Percentiles rank a stretch among this genome's conserved stretches.
Conservation (phyloP, 352 stramenopile genomes). For the Peronospora tabacina region DNA sequence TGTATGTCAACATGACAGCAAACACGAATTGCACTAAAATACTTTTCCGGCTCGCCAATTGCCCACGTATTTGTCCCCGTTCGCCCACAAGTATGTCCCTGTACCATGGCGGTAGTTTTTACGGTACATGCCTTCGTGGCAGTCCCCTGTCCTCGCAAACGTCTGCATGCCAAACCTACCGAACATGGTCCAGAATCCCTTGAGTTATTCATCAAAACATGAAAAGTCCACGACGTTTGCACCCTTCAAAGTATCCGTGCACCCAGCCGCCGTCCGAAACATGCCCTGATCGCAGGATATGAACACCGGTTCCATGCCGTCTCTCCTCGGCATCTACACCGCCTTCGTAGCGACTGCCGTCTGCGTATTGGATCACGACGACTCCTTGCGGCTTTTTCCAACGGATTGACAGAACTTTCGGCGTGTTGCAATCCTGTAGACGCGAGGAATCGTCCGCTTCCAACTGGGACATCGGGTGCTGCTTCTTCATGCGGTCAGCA, state of each 20-base stretch:
- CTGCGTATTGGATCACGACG: slow-evolving; percentile 46
- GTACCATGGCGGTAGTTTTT: slow-evolving; percentile 79
- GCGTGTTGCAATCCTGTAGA: slow-evolving; percentile 10
- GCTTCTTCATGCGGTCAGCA: slow-evolving; percentile 15
- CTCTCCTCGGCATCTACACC: slow-evolving; percentile 37
- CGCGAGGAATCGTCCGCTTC: slow-evolving; percentile 10
- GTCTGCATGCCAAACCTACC: slow-evolving; percentile 76
- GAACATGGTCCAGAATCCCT: neutral
- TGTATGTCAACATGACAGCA: neutral
- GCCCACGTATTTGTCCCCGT: slow-evolving; percentile 86
- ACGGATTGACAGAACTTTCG: slow-evolving; percentile 46
- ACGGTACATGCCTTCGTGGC: slow-evolving; percentile 83
- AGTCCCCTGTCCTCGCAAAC: slow-evolving; percentile 74
- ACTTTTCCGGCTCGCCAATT: slow-evolving; percentile 78
- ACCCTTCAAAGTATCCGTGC: slow-evolving; percentile 79
- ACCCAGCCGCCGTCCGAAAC: slow-evolving; percentile 79
- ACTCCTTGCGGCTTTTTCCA: slow-evolving; percentile 37
- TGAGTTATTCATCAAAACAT: slow-evolving; percentile 1
- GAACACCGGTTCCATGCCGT: slow-evolving; percentile 56
- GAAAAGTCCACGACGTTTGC: slow-evolving; percentile 16
- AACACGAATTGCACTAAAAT: neutral
- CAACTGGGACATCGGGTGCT: slow-evolving; percentile 12
- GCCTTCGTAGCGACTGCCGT: slow-evolving; percentile 64
- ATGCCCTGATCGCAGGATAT: slow-evolving; percentile 47
- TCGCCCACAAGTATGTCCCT: slow-evolving; percentile 83